These are phyloP conservation scores for Mycena albidolilacea DNA, from an alignment of 768 basidiomycete genomes.

Conservation along the genomic window DNA sequence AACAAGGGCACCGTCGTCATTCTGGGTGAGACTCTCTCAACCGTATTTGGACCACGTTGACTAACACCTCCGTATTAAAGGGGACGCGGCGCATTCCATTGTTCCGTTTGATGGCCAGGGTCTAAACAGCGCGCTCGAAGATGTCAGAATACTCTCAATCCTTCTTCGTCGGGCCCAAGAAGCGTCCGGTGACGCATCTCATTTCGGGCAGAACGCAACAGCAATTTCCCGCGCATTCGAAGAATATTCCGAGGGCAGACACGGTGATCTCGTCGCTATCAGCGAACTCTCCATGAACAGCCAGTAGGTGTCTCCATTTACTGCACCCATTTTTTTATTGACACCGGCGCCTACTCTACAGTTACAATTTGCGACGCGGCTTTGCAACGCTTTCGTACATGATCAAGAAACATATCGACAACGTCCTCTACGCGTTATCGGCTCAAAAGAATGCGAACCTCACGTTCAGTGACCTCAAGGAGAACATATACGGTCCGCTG, in stretches of 20 bases:
- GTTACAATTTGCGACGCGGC: conserved; percentile 80
- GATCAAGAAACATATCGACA: conserved; percentile 72
- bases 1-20: conserved; percentile 11
- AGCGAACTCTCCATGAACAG: conserved; percentile 81
- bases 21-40: conserved; percentile 8
- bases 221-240: conserved; percentile 58
- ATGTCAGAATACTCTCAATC: conserved; percentile 77
- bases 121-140: conserved; percentile 86
- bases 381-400: conserved; percentile 75
- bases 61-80: conserved; percentile 58
- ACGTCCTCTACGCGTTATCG: conserved; percentile 61
- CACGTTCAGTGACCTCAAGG: conserved; percentile 37
- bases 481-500: conserved; percentile 29
- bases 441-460: conserved; percentile 54
- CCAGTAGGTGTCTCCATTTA: conserved; percentile 68
- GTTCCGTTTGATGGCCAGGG: conserved; percentile 87
- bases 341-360: conserved; percentile 42
- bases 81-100: conserved; percentile 87
- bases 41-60: neutral
- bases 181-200: conserved; percentile 44
- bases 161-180: conserved; percentile 67
- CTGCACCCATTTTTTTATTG: conserved; percentile 35
- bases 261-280: conserved; percentile 80
- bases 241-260: conserved; percentile 72
- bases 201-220: conserved; percentile 42